Evolutionary conservation across 106 monocot species (phyloP), one percentile per base, ranked within the genome.

Genomic region (Dendrobium catenatum): DNA sequence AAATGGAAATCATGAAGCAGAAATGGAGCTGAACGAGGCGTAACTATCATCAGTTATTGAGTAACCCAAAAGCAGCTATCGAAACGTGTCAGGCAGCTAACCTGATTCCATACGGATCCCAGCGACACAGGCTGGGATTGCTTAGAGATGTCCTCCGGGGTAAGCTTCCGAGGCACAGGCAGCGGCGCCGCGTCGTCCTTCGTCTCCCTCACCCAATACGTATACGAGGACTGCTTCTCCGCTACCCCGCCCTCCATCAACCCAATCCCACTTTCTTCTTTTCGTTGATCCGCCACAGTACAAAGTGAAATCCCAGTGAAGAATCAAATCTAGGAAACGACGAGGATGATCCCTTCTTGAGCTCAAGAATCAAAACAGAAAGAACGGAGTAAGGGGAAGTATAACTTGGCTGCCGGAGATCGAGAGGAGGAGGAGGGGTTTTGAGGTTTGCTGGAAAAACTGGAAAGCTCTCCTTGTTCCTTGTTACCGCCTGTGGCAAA

Each of bases 21-120:
- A 31, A 31, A 31, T 31, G 31, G 31, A 31, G 31, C 31, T 31
- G 1, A 31, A 31, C 31, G 31, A 31, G 31, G 31, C 31, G 31
- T 31, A 31, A 31, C 31, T 31, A 31, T 31, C 31, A 31, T 31
- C 31, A 31, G 31, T 31, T 31, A 31, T 31, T 31, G 31, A 31
- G 13, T 1, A 70, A 37, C 15, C 1, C 3, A 70, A 33, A 22
- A 37, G 9, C 18, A 7, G n/a, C 26, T 68, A 11, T 31, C 18
- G 5, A 61, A 2, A 27, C 29, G 68, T 24, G 29, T 0, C 27
- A 37, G 37, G 4, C 33, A 70, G 40, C 40, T 4, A 41, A 94
- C 98, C 95, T 99, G 91, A 89, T 99, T 99, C 99, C 99, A 99
- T 80, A 85, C 93, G 75, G 99, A 99, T 24, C 99, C 99, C 20